Evolutionary conservation across 768 basidiomycete species (phyloP), one percentile per base, ranked within the genome.

Genomic region (Mycena sanguinolenta): DNA sequence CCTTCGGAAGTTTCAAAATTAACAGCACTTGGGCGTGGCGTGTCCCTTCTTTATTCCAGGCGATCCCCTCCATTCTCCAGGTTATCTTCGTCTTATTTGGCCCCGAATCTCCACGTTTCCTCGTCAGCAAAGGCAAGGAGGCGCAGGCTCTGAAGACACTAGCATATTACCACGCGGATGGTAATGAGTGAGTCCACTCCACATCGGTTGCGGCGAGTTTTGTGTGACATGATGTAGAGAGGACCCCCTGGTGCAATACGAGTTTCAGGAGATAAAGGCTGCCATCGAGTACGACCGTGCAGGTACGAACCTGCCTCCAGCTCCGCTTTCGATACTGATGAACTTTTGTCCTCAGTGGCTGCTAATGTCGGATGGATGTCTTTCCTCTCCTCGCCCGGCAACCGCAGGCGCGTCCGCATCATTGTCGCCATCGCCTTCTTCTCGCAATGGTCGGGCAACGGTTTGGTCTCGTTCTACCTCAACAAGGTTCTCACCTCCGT

Each of bases 61-160:
- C 81, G 58, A 75, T 91, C 53, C 93, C 93, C 2, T 89, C 93
- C 4, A 65, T 92, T 67, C 54, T 91, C 55, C 93, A 95, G 77
- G 76, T 96, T 65, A 58, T 74, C 70, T 77, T 96, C 36, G 81
- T 96, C 72, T 89, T 85, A 78, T 90, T 93, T 79, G 85, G 83
- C 9, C 95, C 95, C 36, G 95, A 97, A 79, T 93, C 92, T 0
- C 95, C 95, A 58, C 90, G 95, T 85, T 96, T 87, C 88, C 82
- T 96, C 71, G 77, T 96, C 75, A 89, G 84, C 81, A 93, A 92
- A 79, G 94, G 94, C 27, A 87, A 86, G 65, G 87, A 92, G 14
- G 86, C 83, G 1, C 83, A 93, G 77, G 95, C 95, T 4, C 80
- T 92, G 50, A 75, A 83, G 25, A 86, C 86, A 21, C 84, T 97